Evolutionary conservation across 208 protist species (phyloP), one percentile per base, ranked within the genome.

Genomic region (Leishmania gerbilli): DNA sequence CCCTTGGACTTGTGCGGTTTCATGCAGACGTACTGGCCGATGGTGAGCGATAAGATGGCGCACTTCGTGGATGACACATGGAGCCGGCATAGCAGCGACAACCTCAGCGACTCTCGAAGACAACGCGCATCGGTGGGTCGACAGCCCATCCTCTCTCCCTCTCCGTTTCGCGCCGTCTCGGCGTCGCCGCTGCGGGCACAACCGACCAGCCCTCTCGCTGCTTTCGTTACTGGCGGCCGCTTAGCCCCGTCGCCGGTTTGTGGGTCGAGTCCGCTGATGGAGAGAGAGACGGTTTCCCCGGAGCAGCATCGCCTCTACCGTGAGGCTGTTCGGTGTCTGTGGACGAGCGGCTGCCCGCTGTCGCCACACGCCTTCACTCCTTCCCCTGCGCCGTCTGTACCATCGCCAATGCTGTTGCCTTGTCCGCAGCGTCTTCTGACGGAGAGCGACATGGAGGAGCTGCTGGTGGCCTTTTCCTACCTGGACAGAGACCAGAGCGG

Each of bases 21-120:
- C 34, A 85, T 85, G 82, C 77, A 85, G 77, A 76, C 77, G 1
- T 85, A 76, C 77, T 85, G 82, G 82, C 82, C 82, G 31, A 37
- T 77, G 9, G 82, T 82, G 55, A 85, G 77, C 34, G 82, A 85
- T n/a, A 74, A 71, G 56, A 76, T 85, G 82, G 82, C 82, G 3
- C 71, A 62, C 27, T 31, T 81, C 24, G 62, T 82, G 4, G 74
- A 64, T 58, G 74, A 82, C 71, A 64, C 62, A 21, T 72, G 82
- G 82, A 82, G 77, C 53, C 65, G 71, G 65, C 71, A 81, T 65
- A 81, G 82, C 77, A 77, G 65, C 27, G 69, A 74, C 72, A 72
- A 60, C 60, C 51, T 58, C 37, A 55, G 71, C 58, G 42, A 37
- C 74, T 53, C 47, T 24, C 21, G 49, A 7, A n/a, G 31, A 2